A percentile compares a stretch with the other conserved stretches of the same genome.
Evolutionary conservation across 192 early-diverging fungal genomes (phyloP).

Genomic region (Physocladia obscura): DNA sequence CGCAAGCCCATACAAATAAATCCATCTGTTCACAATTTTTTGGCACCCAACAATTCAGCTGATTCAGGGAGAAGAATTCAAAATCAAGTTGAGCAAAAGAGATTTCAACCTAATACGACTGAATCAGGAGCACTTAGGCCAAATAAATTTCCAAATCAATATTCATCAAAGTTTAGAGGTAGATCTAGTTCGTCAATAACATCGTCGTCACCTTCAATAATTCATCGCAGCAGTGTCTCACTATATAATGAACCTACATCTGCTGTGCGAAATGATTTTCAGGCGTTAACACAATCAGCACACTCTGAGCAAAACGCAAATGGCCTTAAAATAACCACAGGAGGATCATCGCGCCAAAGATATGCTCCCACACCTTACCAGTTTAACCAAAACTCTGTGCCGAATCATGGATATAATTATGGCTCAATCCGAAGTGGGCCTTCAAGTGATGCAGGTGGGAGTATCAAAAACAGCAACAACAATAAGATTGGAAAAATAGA

Average conservation of each 20-base stretch:
- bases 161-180: no score
- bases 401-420: background rate
- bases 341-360: slow-evolving; percentile 1
- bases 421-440: background rate
- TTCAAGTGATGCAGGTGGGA: slow-evolving; percentile 7
- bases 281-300: background rate
- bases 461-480: no score
- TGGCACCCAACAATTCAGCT: no score
- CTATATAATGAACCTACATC: background rate
- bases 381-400: background rate
- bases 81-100: no score
- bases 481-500: no score
- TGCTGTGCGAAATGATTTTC: background rate
- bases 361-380: slow-evolving; percentile 4
- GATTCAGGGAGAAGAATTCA: no score
- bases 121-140: no score
- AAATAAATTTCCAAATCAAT: no score
- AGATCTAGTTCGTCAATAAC: no score
- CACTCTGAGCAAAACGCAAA: background rate
- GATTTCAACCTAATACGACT: no score
- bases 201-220: slow-evolving; percentile 1
- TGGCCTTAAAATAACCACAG: background rate
- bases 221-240: slow-evolving; percentile 21
- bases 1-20: slow-evolving; percentile 13
- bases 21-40: slow-evolving; percentile 8